phyloP scores from a whole-genome alignment of 371 early-diverging fungal species.

The Mucor lusitanicus region DNA sequence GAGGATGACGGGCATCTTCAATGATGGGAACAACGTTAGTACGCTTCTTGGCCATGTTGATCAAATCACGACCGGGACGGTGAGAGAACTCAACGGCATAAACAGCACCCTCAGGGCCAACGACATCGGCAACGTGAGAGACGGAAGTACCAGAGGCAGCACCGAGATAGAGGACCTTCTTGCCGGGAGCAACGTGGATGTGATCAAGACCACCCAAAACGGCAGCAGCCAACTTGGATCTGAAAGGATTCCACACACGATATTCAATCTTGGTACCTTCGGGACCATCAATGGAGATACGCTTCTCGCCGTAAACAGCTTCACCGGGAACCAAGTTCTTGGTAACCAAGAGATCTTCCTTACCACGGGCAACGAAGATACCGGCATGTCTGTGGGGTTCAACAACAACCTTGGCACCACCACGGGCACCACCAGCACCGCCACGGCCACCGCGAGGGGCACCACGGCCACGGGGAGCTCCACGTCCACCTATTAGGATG shows the following conservation, averaged over 20 bases:
- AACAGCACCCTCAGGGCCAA: slow-evolving; percentile 98
- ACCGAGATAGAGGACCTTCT: slow-evolving; percentile 99
- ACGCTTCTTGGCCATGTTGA: slow-evolving; percentile 99
- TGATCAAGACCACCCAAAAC: slow-evolving; percentile 99
- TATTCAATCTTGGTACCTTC: slow-evolving; percentile 99
- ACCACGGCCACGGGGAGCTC: slow-evolving; percentile 34
- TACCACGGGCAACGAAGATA: slow-evolving; percentile 98
- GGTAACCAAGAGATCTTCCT: slow-evolving; percentile 99
- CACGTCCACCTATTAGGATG: slow-evolving; percentile 18
- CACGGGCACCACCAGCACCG: slow-evolving; percentile 73
- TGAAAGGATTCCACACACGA: slow-evolving; percentile 99
- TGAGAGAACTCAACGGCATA: slow-evolving; percentile 99
- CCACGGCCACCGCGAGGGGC: slow-evolving; percentile 53
- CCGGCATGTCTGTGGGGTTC: slow-evolving; percentile 98
- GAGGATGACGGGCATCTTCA: slow-evolving; percentile 99
- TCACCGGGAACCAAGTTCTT: slow-evolving; percentile 99
- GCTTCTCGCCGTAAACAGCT: slow-evolving; percentile 99
- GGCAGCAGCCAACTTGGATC: slow-evolving; percentile 99
- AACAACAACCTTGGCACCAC: slow-evolving; percentile 92
- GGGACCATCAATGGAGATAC: slow-evolving; percentile 93
- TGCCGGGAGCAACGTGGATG: slow-evolving; percentile 96
- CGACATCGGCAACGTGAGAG: slow-evolving; percentile 99
- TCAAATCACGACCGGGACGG: slow-evolving; percentile 99
- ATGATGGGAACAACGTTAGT: slow-evolving; percentile 99
- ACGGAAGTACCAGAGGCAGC: slow-evolving; percentile 99